A percentile compares a stretch with the other conserved stretches of the same genome.
Evolutionary conservation across 2,329 filamentous ascomycete genomes (phyloP).

Genomic region (Corinectria fuckeliana): DNA sequence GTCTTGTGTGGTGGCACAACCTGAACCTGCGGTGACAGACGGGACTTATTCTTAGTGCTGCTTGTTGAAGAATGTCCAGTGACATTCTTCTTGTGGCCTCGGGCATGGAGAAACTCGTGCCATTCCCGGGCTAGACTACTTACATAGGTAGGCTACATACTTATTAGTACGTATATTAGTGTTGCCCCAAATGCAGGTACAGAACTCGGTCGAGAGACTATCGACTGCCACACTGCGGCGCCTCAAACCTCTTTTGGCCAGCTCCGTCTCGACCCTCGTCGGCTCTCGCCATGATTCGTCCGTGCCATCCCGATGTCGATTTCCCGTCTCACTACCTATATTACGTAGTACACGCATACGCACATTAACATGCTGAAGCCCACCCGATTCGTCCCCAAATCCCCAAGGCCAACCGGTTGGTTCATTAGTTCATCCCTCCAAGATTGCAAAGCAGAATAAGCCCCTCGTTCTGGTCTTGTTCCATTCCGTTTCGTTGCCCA

Average conservation of each 20-base stretch:
- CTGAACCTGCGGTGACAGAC: too few species aligned
- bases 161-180: too few species aligned
- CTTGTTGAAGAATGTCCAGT: too few species aligned
- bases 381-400: not conserved
- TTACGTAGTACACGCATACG: too few species aligned
- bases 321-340: not conserved
- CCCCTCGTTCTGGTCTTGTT: not conserved
- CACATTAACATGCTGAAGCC: not conserved
- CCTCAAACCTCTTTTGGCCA: constrained; percentile 5
- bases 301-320: constrained; percentile 16
- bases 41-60: too few species aligned
- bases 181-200: constrained; percentile 23
- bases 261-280: not conserved
- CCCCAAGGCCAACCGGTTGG: not conserved
- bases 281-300: constrained; percentile 1
- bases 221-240: constrained; percentile 12
- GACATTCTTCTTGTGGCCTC: not conserved
- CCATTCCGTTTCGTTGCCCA: constrained; percentile 2
- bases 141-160: too few species aligned
- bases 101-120: not conserved
- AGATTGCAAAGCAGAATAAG: not conserved
- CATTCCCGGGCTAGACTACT: too few species aligned
- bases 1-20: not conserved
- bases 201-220: constrained; percentile 1
- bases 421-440: not conserved